Evolutionary conservation across 2,329 filamentous ascomycete species (phyloP), one percentile per base, ranked within the genome.

Genomic region (Stemphylium vesicarium): DNA sequence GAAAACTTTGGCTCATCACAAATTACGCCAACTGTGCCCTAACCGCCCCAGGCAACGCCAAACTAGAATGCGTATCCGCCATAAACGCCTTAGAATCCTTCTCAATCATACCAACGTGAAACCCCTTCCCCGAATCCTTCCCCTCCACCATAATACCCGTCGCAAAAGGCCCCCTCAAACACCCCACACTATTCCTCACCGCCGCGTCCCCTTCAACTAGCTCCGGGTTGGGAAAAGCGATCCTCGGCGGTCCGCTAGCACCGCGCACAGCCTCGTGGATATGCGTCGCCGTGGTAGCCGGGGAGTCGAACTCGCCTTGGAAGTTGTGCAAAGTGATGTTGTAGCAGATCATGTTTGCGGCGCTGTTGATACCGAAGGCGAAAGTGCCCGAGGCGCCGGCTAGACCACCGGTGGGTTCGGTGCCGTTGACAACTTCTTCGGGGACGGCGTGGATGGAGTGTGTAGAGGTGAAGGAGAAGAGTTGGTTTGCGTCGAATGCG

Each of bases 281-380:
- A 68, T 85, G 83, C 1, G 83, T 85, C 11, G 83, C 81, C 2
- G 82, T 84, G 24, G 65, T 66, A 33, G 83, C 83, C 0, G 79
- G 78, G 2, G 82, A 84, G 59, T 79, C 67, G 68, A 82, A 85
- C 2, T 81, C 75, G 50, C 82, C 83, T 26, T 74, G 72, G 75
- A 85, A 81, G 60, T 75, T 76, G 51, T 75, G 65, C 39, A 85
- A 72, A 31, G 77, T 81, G 69, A 85, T 84, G 73, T 84, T 80
- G 69, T 76, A 78, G 71, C 77, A 79, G 66, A 79, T 77, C 59
- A 72, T 66, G 66, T 79, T 73, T 36, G 66, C 55, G 12, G 72
- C 57, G 24, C 75, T 76, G 75, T 84, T 84, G 71, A 85, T 78
- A 54, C 81, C 82, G 63, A 80, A 81, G 65, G 80, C 77, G 77